A percentile compares a stretch with the other conserved stretches of the same genome.
Conservation (phyloP, 768 basidiomycete species). For the Lactarius trivialis region DNA sequence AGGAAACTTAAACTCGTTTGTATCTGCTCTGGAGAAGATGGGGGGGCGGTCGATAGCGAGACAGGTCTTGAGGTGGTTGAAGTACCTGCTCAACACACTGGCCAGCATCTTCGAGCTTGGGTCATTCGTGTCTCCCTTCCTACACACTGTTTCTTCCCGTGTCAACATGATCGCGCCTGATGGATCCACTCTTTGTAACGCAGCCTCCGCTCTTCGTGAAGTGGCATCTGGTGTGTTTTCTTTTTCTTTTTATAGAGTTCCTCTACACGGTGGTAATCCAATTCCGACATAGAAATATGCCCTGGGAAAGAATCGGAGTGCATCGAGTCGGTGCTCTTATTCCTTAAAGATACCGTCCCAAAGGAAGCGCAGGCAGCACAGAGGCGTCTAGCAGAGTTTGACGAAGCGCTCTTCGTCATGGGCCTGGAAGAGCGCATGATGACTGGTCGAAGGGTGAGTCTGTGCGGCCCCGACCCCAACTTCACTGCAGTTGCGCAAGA, state of each 20-base stretch:
- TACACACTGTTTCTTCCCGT: not conserved
- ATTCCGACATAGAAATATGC: conserved; percentile 1
- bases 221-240: conserved; percentile 1
- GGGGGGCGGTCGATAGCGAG: not conserved
- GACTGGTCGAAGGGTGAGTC: conserved; percentile 2
- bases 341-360: conserved; percentile 14
- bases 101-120: not conserved
- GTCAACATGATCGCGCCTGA: not conserved
- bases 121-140: not conserved
- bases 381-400: conserved; percentile 2
- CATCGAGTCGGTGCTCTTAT: conserved; percentile 5
- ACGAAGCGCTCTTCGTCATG: conserved; percentile 13
- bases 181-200: conserved; percentile 3
- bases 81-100: conserved; percentile 4
- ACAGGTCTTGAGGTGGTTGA: conserved; percentile 10
- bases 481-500: not conserved
- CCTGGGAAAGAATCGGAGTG: conserved; percentile 2
- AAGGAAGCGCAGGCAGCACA: conserved; percentile 7
- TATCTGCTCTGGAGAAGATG: conserved; percentile 7
- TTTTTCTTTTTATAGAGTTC: too few species aligned
- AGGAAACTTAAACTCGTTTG: not conserved
- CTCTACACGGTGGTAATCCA: not conserved
- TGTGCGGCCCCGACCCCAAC: conserved; percentile 2
- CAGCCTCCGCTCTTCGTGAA: not conserved
- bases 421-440: conserved; percentile 13